Evolutionary conservation across 108 stramenopile genomes (phyloP), one percentile per base, ranked within the genome.

Genomic region (Fistulifera pelliculosa): DNA sequence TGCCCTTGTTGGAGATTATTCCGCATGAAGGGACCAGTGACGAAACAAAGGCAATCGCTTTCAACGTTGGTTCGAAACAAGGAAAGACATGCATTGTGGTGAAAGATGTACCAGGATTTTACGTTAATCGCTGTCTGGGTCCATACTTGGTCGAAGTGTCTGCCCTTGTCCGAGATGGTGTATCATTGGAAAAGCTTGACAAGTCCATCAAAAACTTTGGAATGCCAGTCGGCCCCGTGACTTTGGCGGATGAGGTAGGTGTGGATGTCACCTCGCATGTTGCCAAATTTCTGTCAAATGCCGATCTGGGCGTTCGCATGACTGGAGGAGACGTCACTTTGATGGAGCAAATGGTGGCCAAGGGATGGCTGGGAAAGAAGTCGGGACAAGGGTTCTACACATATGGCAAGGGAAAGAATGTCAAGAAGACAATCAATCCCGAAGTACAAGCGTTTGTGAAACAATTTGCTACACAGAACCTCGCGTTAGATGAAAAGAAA

Each of bases 51-150:
- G 90, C 94, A n/a, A 83, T 87, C 6, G 95, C 98, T 2, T 89
- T 93, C 63, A 81, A 89, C 47, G 94, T 99, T 42, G 99, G 99
- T 22, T 87, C 78, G 38, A 95, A 96, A 70, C 99, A 99, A 66
- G 99, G 99, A 38, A 99, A 99, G 74, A 98, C 97, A 5, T 91
- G 89, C 56, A 94, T 99, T 50, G 76, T 94, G 38, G 96, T 97
- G 45, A 97, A 97, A 74, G 99, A 99, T 65, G 97, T 98, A 15
- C 97, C 99, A 7, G 99, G 99, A 40, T 99, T 99, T 69, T 99
- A 96, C 68, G 99, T 99, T 28, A 99, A 99, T 75, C 77, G 99
- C 25, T 98, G 95, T 68, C 71, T 99, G 53, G 97, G 94, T n/a
- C 97, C 99, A 6, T 95, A 93, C 64, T 73, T 98, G 45, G 82